Evolutionary conservation across 2,329 filamentous ascomycete genomes (phyloP).

Genomic region (Clarireedia homoeocarpa): DNA sequence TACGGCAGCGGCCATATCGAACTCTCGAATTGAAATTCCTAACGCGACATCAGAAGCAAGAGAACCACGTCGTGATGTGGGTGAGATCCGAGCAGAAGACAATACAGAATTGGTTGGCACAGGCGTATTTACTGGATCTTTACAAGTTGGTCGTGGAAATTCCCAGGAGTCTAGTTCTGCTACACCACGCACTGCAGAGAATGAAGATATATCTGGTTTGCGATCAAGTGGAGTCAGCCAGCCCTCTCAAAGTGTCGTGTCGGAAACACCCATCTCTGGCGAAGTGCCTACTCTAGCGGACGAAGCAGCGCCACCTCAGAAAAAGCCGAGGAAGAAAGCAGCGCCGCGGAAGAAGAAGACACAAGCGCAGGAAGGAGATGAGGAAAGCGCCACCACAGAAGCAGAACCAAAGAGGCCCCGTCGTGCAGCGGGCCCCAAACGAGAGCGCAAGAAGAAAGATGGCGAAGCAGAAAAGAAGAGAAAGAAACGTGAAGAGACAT

Average conservation of each 20-base stretch:
- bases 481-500: slow-evolving; percentile 36
- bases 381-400: slow-evolving; percentile 19
- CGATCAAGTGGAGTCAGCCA: slow-evolving; percentile 4
- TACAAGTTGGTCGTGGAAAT: not conserved
- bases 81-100: too few species aligned
- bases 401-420: slow-evolving; percentile 19
- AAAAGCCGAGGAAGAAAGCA: slow-evolving; percentile 5
- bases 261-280: slow-evolving; percentile 22
- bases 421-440: slow-evolving; percentile 12
- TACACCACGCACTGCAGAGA: not conserved
- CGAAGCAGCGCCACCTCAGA: not conserved
- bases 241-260: slow-evolving; percentile 17
- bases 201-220: not conserved
- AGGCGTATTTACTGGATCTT: not conserved
- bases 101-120: too few species aligned
- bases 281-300: slow-evolving; percentile 16
- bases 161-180: not conserved
- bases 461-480: slow-evolving; percentile 25
- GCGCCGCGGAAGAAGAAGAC: slow-evolving; percentile 19
- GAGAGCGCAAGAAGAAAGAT: slow-evolving; percentile 27
- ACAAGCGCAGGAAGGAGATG: slow-evolving; percentile 16
- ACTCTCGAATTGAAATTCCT: too few species aligned
- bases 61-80: too few species aligned
- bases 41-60: too few species aligned
- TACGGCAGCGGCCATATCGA: too few species aligned